phyloP scores from a whole-genome alignment of 352 stramenopile species.

The Globisporangium radiosum region DNA sequence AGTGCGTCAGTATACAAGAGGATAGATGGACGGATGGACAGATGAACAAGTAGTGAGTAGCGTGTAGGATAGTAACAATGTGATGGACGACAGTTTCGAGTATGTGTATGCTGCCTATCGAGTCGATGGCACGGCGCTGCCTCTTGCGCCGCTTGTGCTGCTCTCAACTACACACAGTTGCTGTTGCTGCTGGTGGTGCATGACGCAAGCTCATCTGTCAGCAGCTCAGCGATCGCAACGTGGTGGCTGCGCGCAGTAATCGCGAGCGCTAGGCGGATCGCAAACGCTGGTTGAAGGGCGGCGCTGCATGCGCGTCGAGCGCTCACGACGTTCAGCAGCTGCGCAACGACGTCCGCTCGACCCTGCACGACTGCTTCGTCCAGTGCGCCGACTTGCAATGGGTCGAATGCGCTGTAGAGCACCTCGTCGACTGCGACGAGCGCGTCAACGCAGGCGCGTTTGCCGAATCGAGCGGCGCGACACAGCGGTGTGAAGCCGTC shows the following conservation, averaged over 20 bases:
- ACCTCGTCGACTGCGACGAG: background rate
- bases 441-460: background rate
- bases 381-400: background rate
- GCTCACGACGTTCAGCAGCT: background rate
- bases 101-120: background rate
- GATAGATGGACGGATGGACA: too few relatives aligned
- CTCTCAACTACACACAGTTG: too few relatives aligned
- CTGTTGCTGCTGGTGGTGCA: too few relatives aligned
- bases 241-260: background rate
- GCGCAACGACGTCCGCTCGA: background rate
- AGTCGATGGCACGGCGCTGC: background rate
- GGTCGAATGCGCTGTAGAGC: background rate
- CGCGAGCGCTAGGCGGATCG: background rate
- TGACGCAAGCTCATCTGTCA: background rate
- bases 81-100: background rate
- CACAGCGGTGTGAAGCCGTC: background rate
- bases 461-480: background rate
- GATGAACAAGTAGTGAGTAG: background rate
- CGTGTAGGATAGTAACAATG: constrained; percentile 1
- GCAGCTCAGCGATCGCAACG: background rate
- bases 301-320: too few relatives aligned
- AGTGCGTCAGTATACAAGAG: background rate
- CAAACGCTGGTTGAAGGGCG: background rate
- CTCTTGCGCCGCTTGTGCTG: background rate
- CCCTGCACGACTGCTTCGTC: constrained; percentile 1